Evolutionary conservation across 2,329 filamentous ascomycete species (phyloP), one percentile per base, ranked within the genome.

Genomic region (Paecilomyces sp.): DNA sequence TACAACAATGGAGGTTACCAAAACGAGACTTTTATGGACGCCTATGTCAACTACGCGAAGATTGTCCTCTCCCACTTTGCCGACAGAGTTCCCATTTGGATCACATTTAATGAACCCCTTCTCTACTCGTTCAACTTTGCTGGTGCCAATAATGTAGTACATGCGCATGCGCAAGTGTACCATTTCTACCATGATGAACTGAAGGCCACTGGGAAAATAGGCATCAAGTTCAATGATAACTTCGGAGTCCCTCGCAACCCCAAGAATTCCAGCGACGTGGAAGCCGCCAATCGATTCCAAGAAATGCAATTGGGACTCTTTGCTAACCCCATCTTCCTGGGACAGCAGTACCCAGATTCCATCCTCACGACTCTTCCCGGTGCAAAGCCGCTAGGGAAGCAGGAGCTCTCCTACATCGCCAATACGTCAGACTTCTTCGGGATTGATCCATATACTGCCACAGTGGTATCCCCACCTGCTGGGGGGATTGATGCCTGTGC

Each of bases 401-500:
- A 74, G 2, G 76, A 88, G 47, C 72, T 86, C n/a, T 66, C 64
- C 1, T 77, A 79, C 55, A 78, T 84, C 31, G 74, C 77, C 22
- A 76, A 78, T 6, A 84, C 81, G 0, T 76, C 79, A 2, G 84
- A 86, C 67, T 81, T 85, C 58, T 77, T 84, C 47, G 82, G 78
- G 6, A 79, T 86, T 41, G 83, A 87, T 62, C 80, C 83, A 0
- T 87, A 87, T 71, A 85, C 82, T 0, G 80, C 82, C 0, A 81
- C 80, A 0, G 79, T 84, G 0, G 79, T 85, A n/a, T 76, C 79
- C 1, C 76, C 79, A 0, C 79, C 82, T 0, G 67, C 70, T 4
- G 72, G 70, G 8, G 81, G 80, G 1, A 76, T 84, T 54, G 70
- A 74, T 0, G 74, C 75, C 4, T 86, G 84, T 64, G 75, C 80